A percentile compares a stretch with the other conserved stretches of the same genome.
Evolutionary conservation across 1,139 yeast genomes (phyloP).

Genomic region (Debaryomyces coudertii): DNA sequence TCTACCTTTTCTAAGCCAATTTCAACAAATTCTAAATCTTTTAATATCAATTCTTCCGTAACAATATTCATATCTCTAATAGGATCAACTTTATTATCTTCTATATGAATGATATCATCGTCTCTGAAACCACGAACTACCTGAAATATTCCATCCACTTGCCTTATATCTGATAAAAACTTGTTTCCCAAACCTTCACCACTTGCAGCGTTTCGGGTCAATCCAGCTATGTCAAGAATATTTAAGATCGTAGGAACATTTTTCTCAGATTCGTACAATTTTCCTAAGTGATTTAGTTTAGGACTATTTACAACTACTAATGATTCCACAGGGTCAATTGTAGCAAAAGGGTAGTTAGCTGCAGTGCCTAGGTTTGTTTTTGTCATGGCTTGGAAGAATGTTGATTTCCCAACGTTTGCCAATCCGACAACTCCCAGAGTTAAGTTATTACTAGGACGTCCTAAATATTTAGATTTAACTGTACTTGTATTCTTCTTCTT

Average conservation of each 20-base stretch:
- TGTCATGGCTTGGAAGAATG: constrained; percentile 71
- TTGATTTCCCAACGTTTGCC: constrained; percentile 78
- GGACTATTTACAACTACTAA: constrained; percentile 58
- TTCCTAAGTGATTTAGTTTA: constrained; percentile 46
- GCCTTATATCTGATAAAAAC: constrained; percentile 68
- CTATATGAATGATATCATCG: constrained; percentile 74
- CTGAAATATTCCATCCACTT: constrained; percentile 75
- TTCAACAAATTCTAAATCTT: constrained; percentile 71
- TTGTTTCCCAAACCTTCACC: constrained; percentile 83
- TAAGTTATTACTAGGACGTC: constrained; percentile 59
- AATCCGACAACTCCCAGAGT: constrained; percentile 67
- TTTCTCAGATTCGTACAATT: constrained; percentile 54
- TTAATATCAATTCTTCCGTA: constrained; percentile 70
- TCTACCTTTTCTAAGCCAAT: constrained; percentile 50
- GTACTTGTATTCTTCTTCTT: constrained; percentile 10
- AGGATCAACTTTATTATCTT: constrained; percentile 63
- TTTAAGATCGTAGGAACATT: constrained; percentile 59
- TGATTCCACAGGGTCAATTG: constrained; percentile 75
- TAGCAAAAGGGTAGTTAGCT: constrained; percentile 80
- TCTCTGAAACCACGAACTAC: constrained; percentile 68
- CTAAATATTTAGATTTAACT: constrained; percentile 32
- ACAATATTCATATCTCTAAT: constrained; percentile 69
- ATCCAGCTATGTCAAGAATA: constrained; percentile 74
- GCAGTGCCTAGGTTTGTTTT: constrained; percentile 70
- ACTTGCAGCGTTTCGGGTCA: constrained; percentile 70